A percentile compares a stretch with the other conserved stretches of the same genome.
Conservation (phyloP, 192 early-diverging fungal genomes). For the Entomortierella lignicola region DNA sequence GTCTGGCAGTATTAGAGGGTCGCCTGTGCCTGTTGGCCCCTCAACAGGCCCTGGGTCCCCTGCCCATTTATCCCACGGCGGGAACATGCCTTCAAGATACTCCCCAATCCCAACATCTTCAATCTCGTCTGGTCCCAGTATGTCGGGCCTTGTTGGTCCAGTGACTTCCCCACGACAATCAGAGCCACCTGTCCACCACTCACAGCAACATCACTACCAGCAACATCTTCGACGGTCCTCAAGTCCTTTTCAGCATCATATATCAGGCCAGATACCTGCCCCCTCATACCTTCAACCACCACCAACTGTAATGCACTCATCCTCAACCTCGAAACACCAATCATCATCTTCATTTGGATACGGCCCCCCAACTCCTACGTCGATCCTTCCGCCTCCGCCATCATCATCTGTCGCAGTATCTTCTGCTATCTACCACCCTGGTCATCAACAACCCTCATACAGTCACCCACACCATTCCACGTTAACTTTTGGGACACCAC, state of each 20-base stretch:
- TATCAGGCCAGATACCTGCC: conserved; percentile 29
- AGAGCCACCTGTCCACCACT: conserved; percentile 14
- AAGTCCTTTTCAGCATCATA: conserved; percentile 47
- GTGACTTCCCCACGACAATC: conserved; percentile 23
- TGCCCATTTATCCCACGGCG: conserved; percentile 34
- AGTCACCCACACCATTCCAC: conserved; percentile 22
- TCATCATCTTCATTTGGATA: conserved; percentile 18
- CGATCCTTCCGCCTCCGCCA: conserved; percentile 25
- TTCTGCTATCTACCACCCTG: conserved; percentile 23
- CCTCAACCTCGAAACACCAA: conserved; percentile 12
- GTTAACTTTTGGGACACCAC: conserved; percentile 12
- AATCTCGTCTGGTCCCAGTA: conserved; percentile 3
- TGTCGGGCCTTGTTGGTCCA: conserved; percentile 20
- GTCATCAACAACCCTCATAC: conserved; percentile 20
- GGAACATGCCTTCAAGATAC: conserved; percentile 19
- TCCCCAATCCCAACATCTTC: conserved; percentile 31
- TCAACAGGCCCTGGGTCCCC: conserved; percentile 26
- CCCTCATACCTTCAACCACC: conserved; percentile 37
- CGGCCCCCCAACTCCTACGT: conserved; percentile 13
- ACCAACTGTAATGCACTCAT: conserved; percentile 1
- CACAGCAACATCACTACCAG: conserved; percentile 24
- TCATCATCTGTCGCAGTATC: neutral
- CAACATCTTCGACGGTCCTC: conserved; percentile 38
- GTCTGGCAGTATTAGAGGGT: conserved; percentile 21
- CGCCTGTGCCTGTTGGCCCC: conserved; percentile 20